Conservation (phyloP, 768 basidiomycete species). For the Amanita pallidorosea region DNA sequence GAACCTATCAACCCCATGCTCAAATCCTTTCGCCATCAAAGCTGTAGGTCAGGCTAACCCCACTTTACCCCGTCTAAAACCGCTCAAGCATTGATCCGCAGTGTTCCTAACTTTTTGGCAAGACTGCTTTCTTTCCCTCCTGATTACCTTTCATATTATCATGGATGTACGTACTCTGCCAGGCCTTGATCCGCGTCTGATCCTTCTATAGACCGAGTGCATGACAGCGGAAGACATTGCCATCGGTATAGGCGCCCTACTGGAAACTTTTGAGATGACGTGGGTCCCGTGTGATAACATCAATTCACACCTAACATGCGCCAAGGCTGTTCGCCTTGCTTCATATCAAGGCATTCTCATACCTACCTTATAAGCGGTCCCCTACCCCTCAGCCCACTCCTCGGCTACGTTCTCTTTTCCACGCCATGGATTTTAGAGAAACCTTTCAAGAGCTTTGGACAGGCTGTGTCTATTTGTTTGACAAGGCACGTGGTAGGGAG, state of each 20-base stretch:
- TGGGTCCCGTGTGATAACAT: conserved; percentile 18
- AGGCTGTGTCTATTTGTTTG: conserved; percentile 47
- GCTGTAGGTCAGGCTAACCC: conserved; percentile 44
- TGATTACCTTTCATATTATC: conserved; percentile 48
- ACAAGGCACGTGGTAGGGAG: conserved; percentile 43
- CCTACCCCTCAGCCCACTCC: conserved; percentile 31
- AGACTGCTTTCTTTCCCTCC: conserved; percentile 43
- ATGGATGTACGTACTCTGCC: conserved; percentile 38
- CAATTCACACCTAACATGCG: conserved; percentile 6
- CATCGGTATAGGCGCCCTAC: conserved; percentile 56
- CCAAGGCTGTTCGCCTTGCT: conserved; percentile 53
- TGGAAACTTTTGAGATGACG: conserved; percentile 74
- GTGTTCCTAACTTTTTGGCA: conserved; percentile 79
- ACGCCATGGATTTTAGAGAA: conserved; percentile 64
- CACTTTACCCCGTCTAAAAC: not conserved
- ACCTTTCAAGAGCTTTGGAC: conserved; percentile 51
- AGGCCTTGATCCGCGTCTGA: not conserved
- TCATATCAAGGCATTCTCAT: conserved; percentile 65
- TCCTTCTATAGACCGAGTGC: conserved; percentile 35
- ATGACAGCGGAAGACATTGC: conserved; percentile 71
- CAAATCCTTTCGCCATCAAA: conserved; percentile 63
- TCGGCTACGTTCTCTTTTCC: conserved; percentile 44
- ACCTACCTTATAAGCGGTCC: conserved; percentile 43
- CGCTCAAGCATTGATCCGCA: conserved; percentile 10
- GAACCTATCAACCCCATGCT: conserved; percentile 42